These are phyloP conservation scores for Dendrobium chrysotoxum DNA, from an alignment of 106 monocot species.

Conservation along the genomic window DNA sequence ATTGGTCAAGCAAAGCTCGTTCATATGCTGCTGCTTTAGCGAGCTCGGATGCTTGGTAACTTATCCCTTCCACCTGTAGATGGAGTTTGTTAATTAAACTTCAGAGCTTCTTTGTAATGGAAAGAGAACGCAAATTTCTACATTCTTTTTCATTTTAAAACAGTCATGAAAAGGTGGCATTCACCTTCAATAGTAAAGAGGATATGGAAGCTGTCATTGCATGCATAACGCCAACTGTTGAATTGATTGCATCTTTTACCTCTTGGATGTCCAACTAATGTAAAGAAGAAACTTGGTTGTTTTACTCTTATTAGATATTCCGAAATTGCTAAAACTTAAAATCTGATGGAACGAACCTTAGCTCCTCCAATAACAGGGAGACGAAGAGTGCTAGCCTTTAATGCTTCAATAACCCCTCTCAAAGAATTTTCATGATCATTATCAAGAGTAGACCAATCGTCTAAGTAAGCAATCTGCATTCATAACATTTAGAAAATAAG, in stretches of 20 bases:
- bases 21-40: conserved; percentile 33
- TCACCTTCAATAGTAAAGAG: conserved; percentile 25
- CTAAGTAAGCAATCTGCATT: conserved; percentile 46
- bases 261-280: conserved; percentile 22
- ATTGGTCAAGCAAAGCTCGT: conserved; percentile 36
- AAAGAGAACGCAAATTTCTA: not conserved
- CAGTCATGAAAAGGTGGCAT: not conserved
- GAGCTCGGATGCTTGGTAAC: conserved; percentile 33
- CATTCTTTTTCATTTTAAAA: not conserved
- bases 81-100: not conserved
- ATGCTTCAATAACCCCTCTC: conserved; percentile 41
- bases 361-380: conserved; percentile 55
- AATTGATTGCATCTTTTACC: conserved; percentile 26
- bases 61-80: conserved; percentile 35
- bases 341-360: conserved; percentile 28
- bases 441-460: conserved; percentile 49
- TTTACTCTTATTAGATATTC: not conserved
- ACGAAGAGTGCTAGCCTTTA: conserved; percentile 62
- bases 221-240: conserved; percentile 33
- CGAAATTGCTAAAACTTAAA: not conserved
- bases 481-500: not conserved
- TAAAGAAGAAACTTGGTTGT: not conserved
- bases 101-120: not conserved
- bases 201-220: conserved; percentile 24
- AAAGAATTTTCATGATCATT: conserved; percentile 45